Conservation (phyloP, 192 early-diverging fungal genomes). For the Radiomyces spectabilis region DNA sequence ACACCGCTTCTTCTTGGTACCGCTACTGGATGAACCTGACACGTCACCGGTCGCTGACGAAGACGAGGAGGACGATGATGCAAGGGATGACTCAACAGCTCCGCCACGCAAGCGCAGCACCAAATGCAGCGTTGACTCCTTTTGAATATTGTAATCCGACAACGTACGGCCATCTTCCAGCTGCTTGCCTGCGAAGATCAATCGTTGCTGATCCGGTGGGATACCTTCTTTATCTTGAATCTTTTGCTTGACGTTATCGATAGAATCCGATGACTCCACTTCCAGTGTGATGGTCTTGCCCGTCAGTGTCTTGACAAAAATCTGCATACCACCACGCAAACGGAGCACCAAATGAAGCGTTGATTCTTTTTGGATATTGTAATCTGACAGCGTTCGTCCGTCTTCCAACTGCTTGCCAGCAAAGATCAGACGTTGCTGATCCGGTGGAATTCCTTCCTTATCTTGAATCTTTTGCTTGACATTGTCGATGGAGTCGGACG, state of each 20-base stretch:
- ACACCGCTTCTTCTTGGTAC: conserved; percentile 25
- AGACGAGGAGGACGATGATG: background rate
- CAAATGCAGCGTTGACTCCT: conserved; percentile 53
- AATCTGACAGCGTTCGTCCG: conserved; percentile 63
- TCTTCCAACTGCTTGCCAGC: conserved; percentile 83
- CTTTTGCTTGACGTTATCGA: conserved; percentile 62
- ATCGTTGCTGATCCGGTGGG: conserved; percentile 59
- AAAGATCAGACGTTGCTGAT: conserved; percentile 77
- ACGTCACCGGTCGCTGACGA: too few species aligned
- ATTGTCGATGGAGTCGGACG: conserved; percentile 68
- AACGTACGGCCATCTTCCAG: conserved; percentile 57
- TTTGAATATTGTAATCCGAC: conserved; percentile 57
- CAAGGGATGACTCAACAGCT: background rate
- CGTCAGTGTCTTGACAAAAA: conserved; percentile 57
- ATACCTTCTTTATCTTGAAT: conserved; percentile 72
- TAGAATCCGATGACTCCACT: conserved; percentile 59
- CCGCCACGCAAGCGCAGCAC: conserved; percentile 60
- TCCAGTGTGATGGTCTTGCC: conserved; percentile 90
- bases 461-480: conserved; percentile 94
- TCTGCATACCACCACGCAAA: conserved; percentile 26
- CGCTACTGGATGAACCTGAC: background rate
- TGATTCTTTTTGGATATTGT: conserved; percentile 83
- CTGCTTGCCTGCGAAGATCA: conserved; percentile 65
- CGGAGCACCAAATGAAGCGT: conserved; percentile 32
- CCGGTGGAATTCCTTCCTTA: conserved; percentile 89